Conservation (phyloP, 2,329 filamentous ascomycete species). For the Diaporthe batatas region DNA sequence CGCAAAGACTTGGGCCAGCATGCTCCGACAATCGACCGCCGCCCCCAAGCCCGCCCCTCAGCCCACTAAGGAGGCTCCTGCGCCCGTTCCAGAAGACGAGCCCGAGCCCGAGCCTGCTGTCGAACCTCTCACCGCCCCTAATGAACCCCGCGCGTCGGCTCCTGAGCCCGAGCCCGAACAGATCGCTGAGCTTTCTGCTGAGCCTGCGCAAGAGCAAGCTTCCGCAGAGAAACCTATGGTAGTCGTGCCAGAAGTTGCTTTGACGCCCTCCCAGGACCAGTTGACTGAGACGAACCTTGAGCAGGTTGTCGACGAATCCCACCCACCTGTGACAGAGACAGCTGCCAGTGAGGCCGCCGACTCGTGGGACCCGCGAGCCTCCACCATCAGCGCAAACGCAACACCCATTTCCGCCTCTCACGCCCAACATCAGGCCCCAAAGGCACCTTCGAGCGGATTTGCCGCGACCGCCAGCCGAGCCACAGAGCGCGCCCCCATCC, state of each 20-base stretch:
- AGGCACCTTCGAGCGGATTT: constrained; percentile 78
- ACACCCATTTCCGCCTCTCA: constrained; percentile 76
- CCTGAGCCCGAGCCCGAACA: constrained; percentile 54
- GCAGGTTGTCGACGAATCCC: constrained; percentile 85
- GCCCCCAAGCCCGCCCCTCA: constrained; percentile 70
- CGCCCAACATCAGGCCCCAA: constrained; percentile 70
- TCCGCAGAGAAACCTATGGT: constrained; percentile 54
- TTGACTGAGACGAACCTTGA: constrained; percentile 94
- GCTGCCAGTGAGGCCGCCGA: constrained; percentile 91
- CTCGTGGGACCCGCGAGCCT: constrained; percentile 80
- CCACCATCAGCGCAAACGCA: constrained; percentile 69
- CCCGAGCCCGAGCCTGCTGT: constrained; percentile 55
- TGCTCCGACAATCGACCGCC: constrained; percentile 72
- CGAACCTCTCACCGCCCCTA: constrained; percentile 47
- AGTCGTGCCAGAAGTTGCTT: constrained; percentile 65
- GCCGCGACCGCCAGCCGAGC: constrained; percentile 88
- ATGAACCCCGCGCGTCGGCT: constrained; percentile 49
- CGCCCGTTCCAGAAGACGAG: constrained; percentile 59
- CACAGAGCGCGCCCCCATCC: constrained; percentile 68
- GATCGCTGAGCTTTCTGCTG: constrained; percentile 50
- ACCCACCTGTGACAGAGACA: constrained; percentile 82
- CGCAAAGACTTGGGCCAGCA: constrained; percentile 80
- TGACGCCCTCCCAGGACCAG: constrained; percentile 82
- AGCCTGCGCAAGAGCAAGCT: constrained; percentile 47
- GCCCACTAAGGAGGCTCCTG: constrained; percentile 61